A percentile compares a stretch with the other conserved stretches of the same genome.
phyloP scores from a whole-genome alignment of 495 filamentous ascomycete genomes.

The Neurospora sp. region DNA sequence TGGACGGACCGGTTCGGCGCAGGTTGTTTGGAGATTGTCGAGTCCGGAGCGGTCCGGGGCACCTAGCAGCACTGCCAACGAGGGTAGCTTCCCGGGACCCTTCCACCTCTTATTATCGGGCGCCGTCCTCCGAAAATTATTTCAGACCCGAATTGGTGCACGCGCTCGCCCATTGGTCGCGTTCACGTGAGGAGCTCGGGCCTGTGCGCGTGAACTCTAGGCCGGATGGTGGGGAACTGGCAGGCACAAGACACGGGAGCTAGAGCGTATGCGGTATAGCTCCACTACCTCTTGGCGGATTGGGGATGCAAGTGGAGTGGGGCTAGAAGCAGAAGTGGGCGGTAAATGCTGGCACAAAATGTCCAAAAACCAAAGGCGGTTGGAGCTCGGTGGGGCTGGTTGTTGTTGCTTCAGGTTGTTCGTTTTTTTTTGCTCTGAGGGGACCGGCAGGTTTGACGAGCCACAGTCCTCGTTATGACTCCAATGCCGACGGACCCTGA shows the following conservation, averaged over 20 bases:
- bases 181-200: slow-evolving; percentile 17
- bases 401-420: not conserved
- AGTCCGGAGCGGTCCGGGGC: not conserved
- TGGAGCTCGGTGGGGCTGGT: not conserved
- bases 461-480: not conserved
- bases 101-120: not conserved
- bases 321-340: not conserved
- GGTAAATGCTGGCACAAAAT: slow-evolving; percentile 9
- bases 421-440: not conserved
- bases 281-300: not conserved
- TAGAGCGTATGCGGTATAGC: not conserved
- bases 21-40: not conserved
- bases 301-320: not conserved
- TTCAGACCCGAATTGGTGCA: slow-evolving; percentile 7
- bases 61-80: not conserved
- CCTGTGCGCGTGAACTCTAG: not conserved
- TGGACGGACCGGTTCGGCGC: not conserved
- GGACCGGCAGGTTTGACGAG: not conserved
- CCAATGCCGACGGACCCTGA: not conserved
- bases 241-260: not conserved
- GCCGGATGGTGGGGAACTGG: not conserved
- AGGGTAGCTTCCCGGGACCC: not conserved
- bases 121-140: slow-evolving; percentile 14
- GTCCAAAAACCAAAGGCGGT: not conserved
- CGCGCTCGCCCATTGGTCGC: slow-evolving; percentile 1